Evolutionary conservation across 208 protist species (phyloP).

Genomic region (Trypanosoma congolense): DNA sequence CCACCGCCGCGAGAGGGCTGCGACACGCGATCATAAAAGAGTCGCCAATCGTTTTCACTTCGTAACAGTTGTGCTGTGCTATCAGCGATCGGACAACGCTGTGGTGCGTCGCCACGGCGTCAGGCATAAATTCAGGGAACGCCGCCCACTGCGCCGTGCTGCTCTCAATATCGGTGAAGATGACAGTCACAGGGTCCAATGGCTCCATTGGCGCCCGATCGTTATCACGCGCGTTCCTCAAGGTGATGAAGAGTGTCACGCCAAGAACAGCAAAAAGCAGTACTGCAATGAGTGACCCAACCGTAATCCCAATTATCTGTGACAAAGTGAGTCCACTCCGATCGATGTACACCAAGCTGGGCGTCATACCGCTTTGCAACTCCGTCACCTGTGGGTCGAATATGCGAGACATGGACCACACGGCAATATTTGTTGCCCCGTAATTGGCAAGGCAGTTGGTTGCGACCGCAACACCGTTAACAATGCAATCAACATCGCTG

Average conservation of each 20-base stretch:
- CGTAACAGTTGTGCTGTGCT: slow-evolving; percentile 57
- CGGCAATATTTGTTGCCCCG: slow-evolving; percentile 35
- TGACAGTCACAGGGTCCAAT: neutral
- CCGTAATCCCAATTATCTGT: slow-evolving; percentile 2
- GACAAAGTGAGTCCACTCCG: neutral
- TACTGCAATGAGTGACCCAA: neutral
- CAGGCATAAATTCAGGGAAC: slow-evolving; percentile 44
- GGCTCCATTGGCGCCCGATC: neutral
- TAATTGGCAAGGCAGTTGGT: slow-evolving; percentile 27
- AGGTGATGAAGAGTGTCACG: neutral
- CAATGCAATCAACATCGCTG: slow-evolving; percentile 1
- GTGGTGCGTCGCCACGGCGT: slow-evolving; percentile 58
- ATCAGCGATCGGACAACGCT: slow-evolving; percentile 51
- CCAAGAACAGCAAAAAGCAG: neutral
- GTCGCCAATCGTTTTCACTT: slow-evolving; percentile 77
- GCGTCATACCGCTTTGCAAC: slow-evolving; percentile 14
- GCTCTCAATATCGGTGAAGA: slow-evolving; percentile 8
- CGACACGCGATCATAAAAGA: slow-evolving; percentile 4
- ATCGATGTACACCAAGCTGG: slow-evolving; percentile 19
- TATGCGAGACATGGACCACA: slow-evolving; percentile 25
- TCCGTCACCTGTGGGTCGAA: slow-evolving; percentile 22
- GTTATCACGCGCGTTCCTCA: slow-evolving; percentile 16
- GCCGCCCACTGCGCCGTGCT: slow-evolving; percentile 52
- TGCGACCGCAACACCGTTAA: slow-evolving; percentile 1
- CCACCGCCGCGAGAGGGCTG: neutral